phyloP scores from a whole-genome alignment of 257 asterid genomes.

The Penstemon barbatus region DNA sequence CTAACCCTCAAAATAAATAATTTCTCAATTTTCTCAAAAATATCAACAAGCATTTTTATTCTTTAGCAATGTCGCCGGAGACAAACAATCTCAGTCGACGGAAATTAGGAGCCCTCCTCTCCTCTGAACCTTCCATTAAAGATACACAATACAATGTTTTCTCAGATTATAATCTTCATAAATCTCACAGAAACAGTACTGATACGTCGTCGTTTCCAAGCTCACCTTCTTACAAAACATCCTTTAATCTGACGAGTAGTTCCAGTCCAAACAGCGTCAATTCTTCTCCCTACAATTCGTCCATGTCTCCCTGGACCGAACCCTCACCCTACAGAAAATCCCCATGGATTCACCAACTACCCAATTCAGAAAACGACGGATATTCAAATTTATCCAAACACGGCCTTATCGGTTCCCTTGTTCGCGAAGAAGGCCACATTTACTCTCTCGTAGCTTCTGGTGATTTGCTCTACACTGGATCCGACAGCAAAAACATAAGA shows the following conservation, averaged over 20 bases:
- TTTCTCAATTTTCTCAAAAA: neutral
- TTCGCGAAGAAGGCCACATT: conserved; percentile 61
- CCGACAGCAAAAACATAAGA: conserved; percentile 61
- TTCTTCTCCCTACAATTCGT: conserved; percentile 48
- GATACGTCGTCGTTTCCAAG: conserved; percentile 33
- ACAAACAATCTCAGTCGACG: conserved; percentile 37
- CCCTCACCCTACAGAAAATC: conserved; percentile 73
- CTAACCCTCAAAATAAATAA: conserved; percentile 5
- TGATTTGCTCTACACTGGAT: conserved; percentile 58
- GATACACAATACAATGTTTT: conserved; percentile 25
- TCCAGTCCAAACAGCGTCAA: conserved; percentile 43
- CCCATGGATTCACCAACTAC: conserved; percentile 64
- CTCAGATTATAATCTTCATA: neutral
- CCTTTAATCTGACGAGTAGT: conserved; percentile 22
- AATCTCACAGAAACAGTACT: neutral
- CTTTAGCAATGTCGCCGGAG: conserved; percentile 28
- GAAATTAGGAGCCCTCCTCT: conserved; percentile 46
- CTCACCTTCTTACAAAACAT: conserved; percentile 34
- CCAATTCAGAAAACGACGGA: neutral
- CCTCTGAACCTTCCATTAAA: conserved; percentile 33
- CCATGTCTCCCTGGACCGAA: conserved; percentile 75
- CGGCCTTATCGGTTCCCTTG: conserved; percentile 53
- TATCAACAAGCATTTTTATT: conserved; percentile 19
- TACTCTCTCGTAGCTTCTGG: conserved; percentile 62
- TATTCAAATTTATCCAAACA: neutral